These are phyloP conservation scores for Nemania abortiva DNA, from an alignment of 2,329 filamentous ascomycete genomes.

Conservation along the genomic window DNA sequence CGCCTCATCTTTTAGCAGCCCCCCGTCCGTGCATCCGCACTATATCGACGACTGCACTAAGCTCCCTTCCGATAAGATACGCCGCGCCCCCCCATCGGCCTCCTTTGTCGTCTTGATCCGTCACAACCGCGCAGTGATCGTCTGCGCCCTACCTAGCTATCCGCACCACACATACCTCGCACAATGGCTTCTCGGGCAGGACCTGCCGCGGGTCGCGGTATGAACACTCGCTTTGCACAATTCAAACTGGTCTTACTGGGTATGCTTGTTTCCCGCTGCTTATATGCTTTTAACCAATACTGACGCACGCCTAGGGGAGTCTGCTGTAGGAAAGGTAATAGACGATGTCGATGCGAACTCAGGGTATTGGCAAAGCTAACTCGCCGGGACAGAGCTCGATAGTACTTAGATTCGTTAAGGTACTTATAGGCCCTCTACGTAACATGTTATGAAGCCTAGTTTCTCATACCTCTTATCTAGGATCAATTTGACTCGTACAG, in stretches of 20 bases:
- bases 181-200: slow-evolving; percentile 87
- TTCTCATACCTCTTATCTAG: slow-evolving; percentile 59
- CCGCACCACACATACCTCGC: slow-evolving; percentile 42
- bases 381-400: slow-evolving; percentile 81
- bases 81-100: slow-evolving; percentile 33
- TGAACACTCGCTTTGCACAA: slow-evolving; percentile 92
- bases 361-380: slow-evolving; percentile 41
- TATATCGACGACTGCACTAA: slow-evolving; percentile 26
- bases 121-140: slow-evolving; percentile 33
- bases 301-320: slow-evolving; percentile 77
- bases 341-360: slow-evolving; percentile 20
- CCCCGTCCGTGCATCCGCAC: background rate
- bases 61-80: slow-evolving; percentile 44
- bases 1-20: slow-evolving; percentile 13
- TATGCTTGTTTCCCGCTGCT: slow-evolving; percentile 60
- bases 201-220: slow-evolving; percentile 69
- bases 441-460: slow-evolving; percentile 42
- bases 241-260: slow-evolving; percentile 98
- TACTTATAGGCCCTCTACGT: slow-evolving; percentile 53
- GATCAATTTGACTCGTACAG: slow-evolving; percentile 99
- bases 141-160: slow-evolving; percentile 25
- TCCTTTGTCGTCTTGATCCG: slow-evolving; percentile 39
- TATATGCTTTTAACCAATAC: slow-evolving; percentile 7
- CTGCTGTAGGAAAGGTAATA: slow-evolving; percentile 94
- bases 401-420: slow-evolving; percentile 98